Evolutionary conservation across 306 rosid genomes (phyloP).

Genomic region (Rosa rugosa): DNA sequence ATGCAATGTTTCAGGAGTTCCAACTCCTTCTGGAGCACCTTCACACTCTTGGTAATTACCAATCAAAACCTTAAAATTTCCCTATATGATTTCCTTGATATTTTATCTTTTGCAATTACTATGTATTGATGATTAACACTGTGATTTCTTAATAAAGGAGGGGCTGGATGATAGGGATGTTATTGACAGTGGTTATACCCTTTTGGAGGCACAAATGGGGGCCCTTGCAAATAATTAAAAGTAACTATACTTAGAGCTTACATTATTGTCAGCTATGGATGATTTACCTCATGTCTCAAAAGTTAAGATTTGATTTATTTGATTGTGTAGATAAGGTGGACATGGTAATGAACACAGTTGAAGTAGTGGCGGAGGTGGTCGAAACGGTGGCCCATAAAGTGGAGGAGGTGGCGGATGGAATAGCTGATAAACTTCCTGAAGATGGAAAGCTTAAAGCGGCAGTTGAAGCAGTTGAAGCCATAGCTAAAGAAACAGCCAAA

Average conservation of each 20-base stretch:
- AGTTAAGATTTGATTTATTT: background rate
- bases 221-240: conserved; percentile 45
- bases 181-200: conserved; percentile 42
- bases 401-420: conserved; percentile 51
- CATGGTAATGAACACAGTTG: conserved; percentile 20
- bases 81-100: background rate
- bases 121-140: background rate
- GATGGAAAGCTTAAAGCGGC: conserved; percentile 37
- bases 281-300: background rate
- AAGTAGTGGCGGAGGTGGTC: conserved; percentile 39
- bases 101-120: background rate
- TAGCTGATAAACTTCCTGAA: conserved; percentile 40
- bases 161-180: conserved; percentile 51
- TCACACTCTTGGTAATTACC: conserved; percentile 28
- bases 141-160: conserved; percentile 33
- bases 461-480: conserved; percentile 34
- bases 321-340: conserved; percentile 43
- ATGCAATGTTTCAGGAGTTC: conserved; percentile 17
- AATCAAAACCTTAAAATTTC: background rate
- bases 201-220: conserved; percentile 52
- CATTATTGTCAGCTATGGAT: background rate
- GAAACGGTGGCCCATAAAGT: conserved; percentile 66
- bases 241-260: conserved; percentile 26
- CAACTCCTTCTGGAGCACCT: conserved; percentile 19
- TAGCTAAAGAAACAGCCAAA: conserved; percentile 44